Evolutionary conservation across 1,139 yeast genomes (phyloP).

Genomic region (Geotrichum cucujoidarum): DNA sequence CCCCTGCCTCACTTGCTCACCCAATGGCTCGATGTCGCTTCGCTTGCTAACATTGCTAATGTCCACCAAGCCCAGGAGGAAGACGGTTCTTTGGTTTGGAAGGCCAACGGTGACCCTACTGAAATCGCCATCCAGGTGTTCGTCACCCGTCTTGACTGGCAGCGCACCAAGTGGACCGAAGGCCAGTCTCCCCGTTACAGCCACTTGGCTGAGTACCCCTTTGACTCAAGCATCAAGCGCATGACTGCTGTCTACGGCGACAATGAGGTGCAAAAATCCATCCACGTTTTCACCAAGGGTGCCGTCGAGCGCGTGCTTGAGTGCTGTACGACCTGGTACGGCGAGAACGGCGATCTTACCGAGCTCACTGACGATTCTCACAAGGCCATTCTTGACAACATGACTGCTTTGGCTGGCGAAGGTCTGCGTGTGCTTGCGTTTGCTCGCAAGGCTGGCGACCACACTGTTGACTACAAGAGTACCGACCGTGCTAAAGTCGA

Average conservation of each 20-base stretch:
- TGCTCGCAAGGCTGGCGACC: slow-evolving; percentile 37
- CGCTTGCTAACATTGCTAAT: slow-evolving; percentile 69
- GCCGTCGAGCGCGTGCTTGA: slow-evolving; percentile 70
- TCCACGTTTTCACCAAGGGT: slow-evolving; percentile 60
- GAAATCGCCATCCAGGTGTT: slow-evolving; percentile 80
- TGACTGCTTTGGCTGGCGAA: slow-evolving; percentile 58
- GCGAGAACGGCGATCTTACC: slow-evolving; percentile 8
- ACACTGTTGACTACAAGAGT: slow-evolving; percentile 28
- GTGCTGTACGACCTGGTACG: slow-evolving; percentile 53
- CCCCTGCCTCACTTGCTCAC: slow-evolving; percentile 33
- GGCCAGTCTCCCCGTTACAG: slow-evolving; percentile 30
- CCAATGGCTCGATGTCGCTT: slow-evolving; percentile 55
- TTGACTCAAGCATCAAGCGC: slow-evolving; percentile 71
- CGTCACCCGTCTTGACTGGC: slow-evolving; percentile 50
- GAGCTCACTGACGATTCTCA: slow-evolving; percentile 45
- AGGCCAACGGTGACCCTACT: slow-evolving; percentile 80
- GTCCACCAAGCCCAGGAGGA: slow-evolving; percentile 44
- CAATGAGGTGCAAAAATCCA: slow-evolving; percentile 32
- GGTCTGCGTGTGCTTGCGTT: slow-evolving; percentile 75
- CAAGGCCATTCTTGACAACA: slow-evolving; percentile 48
- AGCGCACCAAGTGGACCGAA: slow-evolving; percentile 43
- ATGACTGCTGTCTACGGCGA: slow-evolving; percentile 60
- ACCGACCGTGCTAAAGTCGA: slow-evolving; percentile 52
- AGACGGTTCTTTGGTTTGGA: slow-evolving; percentile 47
- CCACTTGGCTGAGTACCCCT: slow-evolving; percentile 66